Evolutionary conservation across 1,284 basidiomycete species (phyloP).

Genomic region (Grifola frondosa): DNA sequence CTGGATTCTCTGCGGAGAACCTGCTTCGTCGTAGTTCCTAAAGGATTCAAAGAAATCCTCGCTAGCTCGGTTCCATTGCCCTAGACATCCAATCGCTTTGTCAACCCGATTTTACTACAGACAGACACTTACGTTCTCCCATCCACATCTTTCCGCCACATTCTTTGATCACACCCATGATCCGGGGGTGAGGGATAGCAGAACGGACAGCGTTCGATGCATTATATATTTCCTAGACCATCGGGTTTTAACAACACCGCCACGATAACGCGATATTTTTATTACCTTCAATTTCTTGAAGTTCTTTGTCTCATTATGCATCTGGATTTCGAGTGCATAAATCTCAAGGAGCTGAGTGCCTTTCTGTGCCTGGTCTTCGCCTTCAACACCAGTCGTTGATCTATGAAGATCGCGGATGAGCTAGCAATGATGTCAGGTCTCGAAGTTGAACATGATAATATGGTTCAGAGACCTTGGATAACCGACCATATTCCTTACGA

Average conservation of each 20-base stretch:
- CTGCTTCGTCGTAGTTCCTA: slow-evolving; percentile 97
- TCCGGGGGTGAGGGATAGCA: slow-evolving; percentile 96
- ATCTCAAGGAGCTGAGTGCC: slow-evolving; percentile 96
- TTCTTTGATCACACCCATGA: slow-evolving; percentile 99
- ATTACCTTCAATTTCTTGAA: slow-evolving; percentile 90
- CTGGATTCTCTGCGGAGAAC: slow-evolving; percentile 94
- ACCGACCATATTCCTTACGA: slow-evolving; percentile 84
- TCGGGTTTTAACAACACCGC: too few species aligned
- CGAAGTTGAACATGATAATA: not conserved
- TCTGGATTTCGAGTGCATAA: slow-evolving; percentile 98
- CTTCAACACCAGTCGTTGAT: slow-evolving; percentile 64
- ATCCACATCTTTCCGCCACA: slow-evolving; percentile 99
- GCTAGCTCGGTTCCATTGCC: slow-evolving; percentile 95
- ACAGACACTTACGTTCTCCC: slow-evolving; percentile 80
- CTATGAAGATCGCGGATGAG: slow-evolving; percentile 72
- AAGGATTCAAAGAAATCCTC: slow-evolving; percentile 99
- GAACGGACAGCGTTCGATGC: slow-evolving; percentile 91
- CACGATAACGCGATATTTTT: too few species aligned
- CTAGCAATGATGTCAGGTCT: slow-evolving; percentile 35
- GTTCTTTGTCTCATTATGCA: slow-evolving; percentile 97
- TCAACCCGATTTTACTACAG: not conserved
- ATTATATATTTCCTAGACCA: slow-evolving; percentile 88
- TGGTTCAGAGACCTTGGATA: slow-evolving; percentile 57
- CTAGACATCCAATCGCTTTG: slow-evolving; percentile 38
- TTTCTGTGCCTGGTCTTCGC: slow-evolving; percentile 83